Base-by-base conservation (phyloP, 139 green algal genomes). In the Tetradesmus lagerheimii region DNA sequence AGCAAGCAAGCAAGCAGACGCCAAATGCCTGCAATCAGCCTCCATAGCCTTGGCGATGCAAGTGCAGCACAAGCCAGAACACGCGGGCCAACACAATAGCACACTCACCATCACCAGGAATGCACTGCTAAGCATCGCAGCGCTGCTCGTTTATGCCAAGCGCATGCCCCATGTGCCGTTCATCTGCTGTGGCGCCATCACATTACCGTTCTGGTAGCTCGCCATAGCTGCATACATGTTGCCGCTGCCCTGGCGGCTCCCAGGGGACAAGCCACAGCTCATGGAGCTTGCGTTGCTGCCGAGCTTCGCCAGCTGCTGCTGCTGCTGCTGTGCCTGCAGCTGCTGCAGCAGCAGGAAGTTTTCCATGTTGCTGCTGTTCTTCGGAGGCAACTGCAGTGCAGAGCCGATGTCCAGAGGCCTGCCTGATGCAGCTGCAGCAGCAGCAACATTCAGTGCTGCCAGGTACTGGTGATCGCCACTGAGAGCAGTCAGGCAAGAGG, bases 271-370 rank as follows among this genome's bases (percentile, higher is more conserved):
- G 23, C 23, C 57, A n/a, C 20, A 71, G 23, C 57, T 71, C 23
- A 31, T 31, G 57, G 20, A 31, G 57, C 57, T 71, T 4, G 57
- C 57, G 3, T 4, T 71, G 57, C 57, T 71, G 57, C 57, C 57
- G 8, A 71, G 57, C 57, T 71, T 71, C 57, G 0, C 23, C 57
- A 71, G 57, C 57, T 71, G 57, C 57, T 71, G 57, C 57, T 64
- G 50, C 50, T 31, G 57, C 23, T 31, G 57, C 57, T 71, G 57
- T 1, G 57, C 57, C 57, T 71, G 57, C 57, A 71, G 67, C 67
- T 64, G 41, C 41, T 87, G 81, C 53, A 87, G 53, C 34, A 87
- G 53, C 81, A 87, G 53, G 27, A 77, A 45, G 35, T 50, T 37
- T 3, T 50, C 75, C 35, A 80, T 45, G 15, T 35, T 39, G 75